phyloP scores from a whole-genome alignment of 2,329 filamentous ascomycete species.

The Fusarium beomiforme region DNA sequence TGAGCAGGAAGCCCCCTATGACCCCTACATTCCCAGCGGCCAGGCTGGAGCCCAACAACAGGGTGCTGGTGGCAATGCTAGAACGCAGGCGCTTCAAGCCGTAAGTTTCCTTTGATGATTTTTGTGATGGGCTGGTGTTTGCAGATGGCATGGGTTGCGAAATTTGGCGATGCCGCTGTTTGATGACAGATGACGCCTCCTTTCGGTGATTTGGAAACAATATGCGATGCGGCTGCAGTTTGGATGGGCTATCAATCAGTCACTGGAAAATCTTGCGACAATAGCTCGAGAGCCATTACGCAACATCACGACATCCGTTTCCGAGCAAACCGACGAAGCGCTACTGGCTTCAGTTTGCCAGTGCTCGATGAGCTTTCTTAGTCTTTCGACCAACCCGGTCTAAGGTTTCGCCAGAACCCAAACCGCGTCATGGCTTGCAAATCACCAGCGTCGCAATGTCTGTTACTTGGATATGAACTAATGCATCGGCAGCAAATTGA shows the following conservation, averaged over 20 bases:
- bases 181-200: conserved; percentile 16
- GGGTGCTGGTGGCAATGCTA: conserved; percentile 58
- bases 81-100: conserved; percentile 78
- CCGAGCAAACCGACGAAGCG: neutral
- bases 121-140: conserved; percentile 30
- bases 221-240: neutral
- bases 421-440: neutral
- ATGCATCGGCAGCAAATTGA: conserved; percentile 83
- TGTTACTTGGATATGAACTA: conserved; percentile 12
- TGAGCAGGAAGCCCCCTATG: conserved; percentile 74
- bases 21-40: conserved; percentile 86
- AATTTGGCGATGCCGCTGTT: conserved; percentile 11
- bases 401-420: neutral
- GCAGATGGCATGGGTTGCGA: conserved; percentile 30
- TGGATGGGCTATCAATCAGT: neutral
- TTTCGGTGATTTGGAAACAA: neutral
- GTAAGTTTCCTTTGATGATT: conserved; percentile 64
- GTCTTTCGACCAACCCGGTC: neutral
- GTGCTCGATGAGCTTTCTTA: neutral
- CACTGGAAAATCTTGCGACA: neutral
- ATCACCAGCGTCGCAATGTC: neutral
- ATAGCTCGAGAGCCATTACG: neutral
- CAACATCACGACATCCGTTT: neutral
- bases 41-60: conserved; percentile 56
- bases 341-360: neutral